Evolutionary conservation across 352 stramenopile genomes (phyloP).

Genomic region (Globisporangium splendens): DNA sequence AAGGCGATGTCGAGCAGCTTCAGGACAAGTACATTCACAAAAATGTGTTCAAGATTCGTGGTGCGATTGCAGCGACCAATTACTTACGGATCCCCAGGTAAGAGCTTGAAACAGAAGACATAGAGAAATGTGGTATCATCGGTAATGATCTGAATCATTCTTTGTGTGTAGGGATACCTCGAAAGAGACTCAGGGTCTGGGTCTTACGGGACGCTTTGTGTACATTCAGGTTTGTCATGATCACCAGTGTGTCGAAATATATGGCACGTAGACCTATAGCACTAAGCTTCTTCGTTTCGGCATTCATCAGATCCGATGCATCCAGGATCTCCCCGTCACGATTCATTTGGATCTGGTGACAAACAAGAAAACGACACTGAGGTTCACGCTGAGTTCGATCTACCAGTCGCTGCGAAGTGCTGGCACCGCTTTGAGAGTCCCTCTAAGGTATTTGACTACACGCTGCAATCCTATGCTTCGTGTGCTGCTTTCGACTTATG

Average conservation of each 20-base stretch:
- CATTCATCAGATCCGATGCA: constrained; percentile 27
- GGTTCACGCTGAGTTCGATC: constrained; percentile 73
- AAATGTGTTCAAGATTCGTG: constrained; percentile 74
- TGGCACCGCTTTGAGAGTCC: constrained; percentile 56
- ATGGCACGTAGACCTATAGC: too few species aligned
- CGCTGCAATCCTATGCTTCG: constrained; percentile 3
- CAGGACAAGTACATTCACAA: constrained; percentile 70
- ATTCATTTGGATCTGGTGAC: constrained; percentile 74
- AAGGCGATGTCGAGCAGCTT: constrained; percentile 67
- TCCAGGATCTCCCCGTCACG: constrained; percentile 38
- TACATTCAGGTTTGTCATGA: constrained; percentile 56
- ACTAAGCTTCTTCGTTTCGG: too few species aligned
- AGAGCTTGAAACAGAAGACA: not conserved
- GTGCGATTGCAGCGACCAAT: constrained; percentile 68
- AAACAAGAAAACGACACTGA: constrained; percentile 56
- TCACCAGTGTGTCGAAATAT: not conserved
- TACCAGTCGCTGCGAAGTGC: constrained; percentile 52
- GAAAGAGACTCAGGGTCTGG: constrained; percentile 51
- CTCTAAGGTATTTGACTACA: constrained; percentile 31
- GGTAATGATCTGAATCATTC: not conserved
- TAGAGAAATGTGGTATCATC: not conserved
- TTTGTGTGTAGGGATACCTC: constrained; percentile 26
- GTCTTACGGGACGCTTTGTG: constrained; percentile 59
- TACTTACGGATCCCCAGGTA: constrained; percentile 68
- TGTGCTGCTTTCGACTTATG: not conserved